These are phyloP conservation scores for Inga oerstediana DNA, from an alignment of 306 rosid genomes.

Conservation along the genomic window DNA sequence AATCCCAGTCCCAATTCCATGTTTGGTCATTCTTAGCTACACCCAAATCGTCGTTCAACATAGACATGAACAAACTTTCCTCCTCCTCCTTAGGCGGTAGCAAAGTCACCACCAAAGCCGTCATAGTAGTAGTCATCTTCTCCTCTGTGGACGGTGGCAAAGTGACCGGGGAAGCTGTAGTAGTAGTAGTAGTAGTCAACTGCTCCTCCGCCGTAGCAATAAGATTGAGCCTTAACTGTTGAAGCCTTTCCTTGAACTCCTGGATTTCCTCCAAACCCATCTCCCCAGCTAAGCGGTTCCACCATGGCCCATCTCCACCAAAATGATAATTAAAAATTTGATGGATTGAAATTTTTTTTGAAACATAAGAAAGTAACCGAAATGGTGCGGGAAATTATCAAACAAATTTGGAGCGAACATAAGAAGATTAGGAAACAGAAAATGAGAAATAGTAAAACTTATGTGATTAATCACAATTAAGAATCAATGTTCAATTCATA, in stretches of 20 bases:
- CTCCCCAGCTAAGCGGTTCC: not conserved
- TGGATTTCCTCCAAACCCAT: conserved; percentile 36
- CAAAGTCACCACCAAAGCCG: too few relatives aligned
- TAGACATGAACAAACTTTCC: not conserved
- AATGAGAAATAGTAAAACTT: too few relatives aligned
- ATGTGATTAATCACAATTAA: too few relatives aligned
- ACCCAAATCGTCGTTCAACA: not conserved
- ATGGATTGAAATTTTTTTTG: too few relatives aligned
- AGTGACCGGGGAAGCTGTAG: not conserved
- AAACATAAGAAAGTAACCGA: too few relatives aligned
- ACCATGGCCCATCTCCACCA: conserved; percentile 15
- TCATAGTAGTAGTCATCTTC: too few relatives aligned
- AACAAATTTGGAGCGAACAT: too few relatives aligned
- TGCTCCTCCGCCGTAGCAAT: not conserved
- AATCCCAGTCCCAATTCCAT: not conserved
- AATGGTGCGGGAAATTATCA: too few relatives aligned
- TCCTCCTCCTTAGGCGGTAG: not conserved
- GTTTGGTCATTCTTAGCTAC: not conserved
- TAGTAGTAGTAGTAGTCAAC: too few relatives aligned
- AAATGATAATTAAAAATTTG: too few relatives aligned
- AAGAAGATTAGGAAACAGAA: too few relatives aligned
- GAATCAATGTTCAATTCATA: too few relatives aligned
- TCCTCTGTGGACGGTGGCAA: not conserved
- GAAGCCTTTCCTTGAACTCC: conserved; percentile 4
- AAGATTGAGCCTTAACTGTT: conserved; percentile 6